These are phyloP conservation scores for Naganishia friedmannii DNA, from an alignment of 768 basidiomycete species.

Conservation along the genomic window DNA sequence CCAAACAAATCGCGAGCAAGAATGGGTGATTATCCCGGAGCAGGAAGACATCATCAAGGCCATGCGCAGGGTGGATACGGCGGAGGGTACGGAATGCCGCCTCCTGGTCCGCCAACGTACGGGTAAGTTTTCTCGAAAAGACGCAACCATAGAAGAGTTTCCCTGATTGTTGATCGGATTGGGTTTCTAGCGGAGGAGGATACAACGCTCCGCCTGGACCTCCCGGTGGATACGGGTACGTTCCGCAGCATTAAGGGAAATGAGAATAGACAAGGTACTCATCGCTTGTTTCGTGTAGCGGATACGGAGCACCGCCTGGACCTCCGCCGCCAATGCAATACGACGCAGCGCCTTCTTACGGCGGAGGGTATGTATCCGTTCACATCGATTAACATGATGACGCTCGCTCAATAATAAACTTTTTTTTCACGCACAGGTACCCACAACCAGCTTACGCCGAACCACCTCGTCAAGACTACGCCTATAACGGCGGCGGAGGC, in stretches of 20 bases:
- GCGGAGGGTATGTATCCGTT: conserved; percentile 2
- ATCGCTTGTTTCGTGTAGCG: too few species aligned
- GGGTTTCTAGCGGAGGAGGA: not conserved
- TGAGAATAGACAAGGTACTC: too few species aligned
- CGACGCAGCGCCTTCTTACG: not conserved
- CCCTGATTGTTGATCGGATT: not conserved
- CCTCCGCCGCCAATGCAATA: not conserved
- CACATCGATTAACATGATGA: too few species aligned
- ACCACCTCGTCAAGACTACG: conserved; percentile 24
- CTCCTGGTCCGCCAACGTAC: conserved; percentile 6
- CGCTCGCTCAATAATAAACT: not conserved
- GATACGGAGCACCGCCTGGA: not conserved
- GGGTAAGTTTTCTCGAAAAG: conserved; percentile 2
- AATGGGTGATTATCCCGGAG: conserved; percentile 28
- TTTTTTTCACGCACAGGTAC: not conserved
- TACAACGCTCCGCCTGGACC: conserved; percentile 24
- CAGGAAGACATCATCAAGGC: conserved; percentile 23
- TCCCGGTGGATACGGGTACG: not conserved
- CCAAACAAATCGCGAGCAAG: not conserved
- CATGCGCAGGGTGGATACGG: not conserved
- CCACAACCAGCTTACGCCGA: conserved; percentile 12
- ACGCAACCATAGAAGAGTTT: not conserved
- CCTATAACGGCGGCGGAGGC: conserved; percentile 8
- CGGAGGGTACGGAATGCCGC: conserved; percentile 1
- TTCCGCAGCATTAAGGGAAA: too few species aligned